These are phyloP conservation scores for Asterionellopsis glacialis DNA, from an alignment of 108 stramenopile species.

Conservation along the genomic window DNA sequence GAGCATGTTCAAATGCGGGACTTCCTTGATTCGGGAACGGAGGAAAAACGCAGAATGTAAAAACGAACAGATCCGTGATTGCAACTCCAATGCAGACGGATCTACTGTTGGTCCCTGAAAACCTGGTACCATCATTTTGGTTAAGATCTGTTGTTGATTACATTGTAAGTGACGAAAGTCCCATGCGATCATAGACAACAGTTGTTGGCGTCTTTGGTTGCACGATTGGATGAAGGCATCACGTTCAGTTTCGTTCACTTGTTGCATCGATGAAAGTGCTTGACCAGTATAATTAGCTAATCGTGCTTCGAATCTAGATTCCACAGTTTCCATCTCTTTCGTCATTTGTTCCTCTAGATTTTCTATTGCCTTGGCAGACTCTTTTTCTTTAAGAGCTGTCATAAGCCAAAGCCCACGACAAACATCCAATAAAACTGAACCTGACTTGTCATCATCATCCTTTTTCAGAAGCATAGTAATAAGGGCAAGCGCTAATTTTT, in stretches of 20 bases:
- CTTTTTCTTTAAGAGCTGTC: slow-evolving; percentile 66
- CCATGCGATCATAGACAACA: slow-evolving; percentile 57
- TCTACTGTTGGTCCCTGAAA: slow-evolving; percentile 83
- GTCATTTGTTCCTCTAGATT: slow-evolving; percentile 45
- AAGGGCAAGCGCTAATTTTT: slow-evolving; percentile 53
- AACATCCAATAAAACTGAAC: slow-evolving; percentile 52
- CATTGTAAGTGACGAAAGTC: slow-evolving; percentile 71
- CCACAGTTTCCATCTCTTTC: slow-evolving; percentile 21
- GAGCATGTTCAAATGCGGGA: slow-evolving; percentile 61
- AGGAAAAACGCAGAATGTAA: slow-evolving; percentile 85
- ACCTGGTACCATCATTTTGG: slow-evolving; percentile 60
- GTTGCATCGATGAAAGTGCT: slow-evolving; percentile 49
- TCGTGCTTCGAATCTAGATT: slow-evolving; percentile 55
- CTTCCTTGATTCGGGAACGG: slow-evolving; percentile 60
- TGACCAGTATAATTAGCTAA: slow-evolving; percentile 59
- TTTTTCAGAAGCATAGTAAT: slow-evolving; percentile 43
- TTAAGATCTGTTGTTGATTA: slow-evolving; percentile 60
- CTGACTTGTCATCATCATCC: slow-evolving; percentile 39
- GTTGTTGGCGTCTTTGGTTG: slow-evolving; percentile 46
- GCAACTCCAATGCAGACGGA: slow-evolving; percentile 38
- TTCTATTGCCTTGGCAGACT: slow-evolving; percentile 37
- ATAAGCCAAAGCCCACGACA: slow-evolving; percentile 76
- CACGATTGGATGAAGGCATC: slow-evolving; percentile 49
- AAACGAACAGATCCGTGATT: slow-evolving; percentile 71
- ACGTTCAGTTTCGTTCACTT: slow-evolving; percentile 64